These are phyloP conservation scores for Blastomyces percursus DNA, from an alignment of 2,329 filamentous ascomycete genomes.

Conservation along the genomic window DNA sequence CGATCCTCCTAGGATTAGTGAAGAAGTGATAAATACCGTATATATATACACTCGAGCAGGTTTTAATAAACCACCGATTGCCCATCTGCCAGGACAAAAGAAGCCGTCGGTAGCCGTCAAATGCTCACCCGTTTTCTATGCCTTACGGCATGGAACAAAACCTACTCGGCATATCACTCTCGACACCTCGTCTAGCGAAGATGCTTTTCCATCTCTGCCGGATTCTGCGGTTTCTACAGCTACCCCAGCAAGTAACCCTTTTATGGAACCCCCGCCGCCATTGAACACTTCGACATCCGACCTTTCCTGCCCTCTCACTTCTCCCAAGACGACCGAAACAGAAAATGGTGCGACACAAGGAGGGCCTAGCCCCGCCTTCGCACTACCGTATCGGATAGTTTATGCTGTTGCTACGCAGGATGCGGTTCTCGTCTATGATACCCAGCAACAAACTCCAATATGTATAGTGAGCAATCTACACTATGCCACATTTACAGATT, in stretches of 20 bases:
- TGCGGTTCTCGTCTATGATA: conserved; percentile 89
- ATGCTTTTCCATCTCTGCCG: conserved; percentile 70
- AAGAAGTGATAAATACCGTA: conserved; percentile 91
- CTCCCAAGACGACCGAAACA: conserved; percentile 42
- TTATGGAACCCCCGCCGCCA: conserved; percentile 75
- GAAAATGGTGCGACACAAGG: conserved; percentile 41
- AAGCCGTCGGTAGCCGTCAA: conserved; percentile 94
- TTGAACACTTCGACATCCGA: conserved; percentile 45
- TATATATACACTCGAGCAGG: conserved; percentile 96
- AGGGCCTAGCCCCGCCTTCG: conserved; percentile 57
- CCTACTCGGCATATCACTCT: conserved; percentile 83
- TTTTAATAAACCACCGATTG: conserved; percentile 91
- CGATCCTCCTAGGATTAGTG: conserved; percentile 59
- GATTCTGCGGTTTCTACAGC: conserved; percentile 60
- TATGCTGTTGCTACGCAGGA: conserved; percentile 97
- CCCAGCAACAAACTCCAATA: conserved; percentile 86
- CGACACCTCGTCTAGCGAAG: conserved; percentile 80
- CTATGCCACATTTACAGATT: conserved; percentile 92
- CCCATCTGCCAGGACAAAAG: conserved; percentile 91
- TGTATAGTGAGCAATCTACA: conserved; percentile 95
- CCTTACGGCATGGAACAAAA: conserved; percentile 56
- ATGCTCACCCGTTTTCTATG: conserved; percentile 86
- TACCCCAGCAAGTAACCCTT: conserved; percentile 33
- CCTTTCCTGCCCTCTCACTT: conserved; percentile 42
- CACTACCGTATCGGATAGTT: conserved; percentile 81